Evolutionary conservation across 208 protist genomes (phyloP).

Genomic region (Trypanosoma grayi): DNA sequence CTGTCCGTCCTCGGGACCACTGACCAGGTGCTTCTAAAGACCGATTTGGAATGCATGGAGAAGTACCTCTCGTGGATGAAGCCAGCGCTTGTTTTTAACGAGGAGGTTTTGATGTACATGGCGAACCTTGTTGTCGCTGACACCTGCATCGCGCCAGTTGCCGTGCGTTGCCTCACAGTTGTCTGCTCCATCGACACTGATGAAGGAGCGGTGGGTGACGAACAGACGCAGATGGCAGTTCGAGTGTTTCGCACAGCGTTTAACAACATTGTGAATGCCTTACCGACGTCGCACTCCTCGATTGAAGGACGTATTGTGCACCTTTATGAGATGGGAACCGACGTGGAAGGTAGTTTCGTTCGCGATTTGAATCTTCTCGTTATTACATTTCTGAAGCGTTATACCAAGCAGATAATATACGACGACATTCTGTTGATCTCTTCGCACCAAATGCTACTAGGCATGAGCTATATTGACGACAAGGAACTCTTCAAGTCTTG

Average conservation of each 20-base stretch:
- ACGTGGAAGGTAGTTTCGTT: slow-evolving; percentile 89
- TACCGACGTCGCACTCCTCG: slow-evolving; percentile 73
- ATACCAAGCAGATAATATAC: slow-evolving; percentile 89
- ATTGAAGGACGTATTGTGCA: slow-evolving; percentile 53
- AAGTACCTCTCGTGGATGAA: slow-evolving; percentile 86
- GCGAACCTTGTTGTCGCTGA: slow-evolving; percentile 42
- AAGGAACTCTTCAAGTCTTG: slow-evolving; percentile 99
- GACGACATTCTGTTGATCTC: slow-evolving; percentile 71
- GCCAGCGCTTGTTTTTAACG: slow-evolving; percentile 72
- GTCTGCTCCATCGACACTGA: slow-evolving; percentile 47
- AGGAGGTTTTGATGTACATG: slow-evolving; percentile 54
- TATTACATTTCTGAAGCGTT: slow-evolving; percentile 91
- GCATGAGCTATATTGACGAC: slow-evolving; percentile 96
- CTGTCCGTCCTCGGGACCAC: slow-evolving; percentile 53
- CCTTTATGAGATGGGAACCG: slow-evolving; percentile 53
- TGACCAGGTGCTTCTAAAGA: slow-evolving; percentile 60
- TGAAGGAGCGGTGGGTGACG: slow-evolving; percentile 45
- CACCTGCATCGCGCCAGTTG: slow-evolving; percentile 36
- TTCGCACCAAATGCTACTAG: slow-evolving; percentile 90
- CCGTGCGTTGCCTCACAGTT: slow-evolving; percentile 71
- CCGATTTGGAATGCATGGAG: slow-evolving; percentile 68
- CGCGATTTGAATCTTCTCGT: slow-evolving; percentile 90
- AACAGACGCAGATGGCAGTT: slow-evolving; percentile 56
- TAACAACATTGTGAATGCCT: slow-evolving; percentile 52
- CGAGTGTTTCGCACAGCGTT: slow-evolving; percentile 67